Base-by-base conservation (phyloP, 2,329 filamentous ascomycete species). In the Conoideocrella luteorostrata region DNA sequence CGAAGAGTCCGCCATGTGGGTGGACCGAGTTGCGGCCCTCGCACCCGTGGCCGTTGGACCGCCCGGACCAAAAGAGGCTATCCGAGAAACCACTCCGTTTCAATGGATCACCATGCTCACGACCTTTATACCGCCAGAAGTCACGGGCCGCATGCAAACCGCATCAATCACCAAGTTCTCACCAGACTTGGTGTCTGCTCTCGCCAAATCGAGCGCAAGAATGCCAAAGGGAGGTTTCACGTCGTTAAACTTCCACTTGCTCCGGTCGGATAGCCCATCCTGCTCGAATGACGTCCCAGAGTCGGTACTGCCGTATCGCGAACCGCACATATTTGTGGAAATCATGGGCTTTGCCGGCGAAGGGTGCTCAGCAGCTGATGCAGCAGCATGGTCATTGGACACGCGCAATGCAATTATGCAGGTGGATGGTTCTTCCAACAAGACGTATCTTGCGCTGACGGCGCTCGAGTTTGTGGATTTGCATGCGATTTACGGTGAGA, bases 391-490 rank as follows among this genome's bases (percentile, higher is more conserved):
- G 33, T 10, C 33, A 10, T 7, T 35, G 13, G 33, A 35, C 10
- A 7, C 33, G 11, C 33, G 33, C 11, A 35, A 35, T 35, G 4
- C 9, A 5, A 11, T 35, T 11, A 9, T 35, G 10, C 9, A 55
- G 10, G 29, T 55, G 1, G 47, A 47, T 7, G 60, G 62, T 21
- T 43, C 61, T 10, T 38, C 61, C 4, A 51, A 54, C 17, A 56
- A 50, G 2, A 51, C 55, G 5, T 68, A 63, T 45, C 52, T 67
- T 15, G 54, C 62, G 1, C 47, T 67, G 7, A 56, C 56, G 0
- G 50, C 43, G 21, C 45, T 54, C 3, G 50, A 54, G 2, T 55
- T 56, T 11, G 44, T 57, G 7, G 47, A 59, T 18, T 48, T 60
- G 26, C 50, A 47, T 23, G 52, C 50, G 12, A 58, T 62, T 4